Evolutionary conservation across 1,139 yeast species (phyloP).

Genomic region (Saccharomyces hybrid): DNA sequence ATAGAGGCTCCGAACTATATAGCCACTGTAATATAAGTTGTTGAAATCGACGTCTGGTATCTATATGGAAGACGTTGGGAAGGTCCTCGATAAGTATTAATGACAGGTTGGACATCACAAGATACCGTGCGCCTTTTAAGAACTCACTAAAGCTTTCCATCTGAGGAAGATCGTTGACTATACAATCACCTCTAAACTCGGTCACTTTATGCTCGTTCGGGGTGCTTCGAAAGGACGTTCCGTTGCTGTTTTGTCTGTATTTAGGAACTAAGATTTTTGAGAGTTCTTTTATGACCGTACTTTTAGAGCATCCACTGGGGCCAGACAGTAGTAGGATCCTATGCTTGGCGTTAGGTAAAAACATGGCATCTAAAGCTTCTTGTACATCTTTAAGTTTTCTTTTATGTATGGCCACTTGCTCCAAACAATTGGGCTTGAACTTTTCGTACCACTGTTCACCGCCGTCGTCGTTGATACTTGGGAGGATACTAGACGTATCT

Average conservation of each 20-base stretch:
- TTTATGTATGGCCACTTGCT: constrained; percentile 59
- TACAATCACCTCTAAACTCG: constrained; percentile 45
- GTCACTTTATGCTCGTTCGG: constrained; percentile 22
- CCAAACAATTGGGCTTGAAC: constrained; percentile 42
- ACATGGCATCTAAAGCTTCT: constrained; percentile 40
- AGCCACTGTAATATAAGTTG: constrained; percentile 52
- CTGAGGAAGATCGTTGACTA: constrained; percentile 35
- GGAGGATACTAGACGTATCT: background rate
- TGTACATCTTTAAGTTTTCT: constrained; percentile 53
- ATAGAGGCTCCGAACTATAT: constrained; percentile 29
- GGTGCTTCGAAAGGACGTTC: background rate
- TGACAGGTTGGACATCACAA: constrained; percentile 38
- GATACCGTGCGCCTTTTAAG: constrained; percentile 48
- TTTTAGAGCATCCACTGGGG: constrained; percentile 81
- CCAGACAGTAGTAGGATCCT: constrained; percentile 64
- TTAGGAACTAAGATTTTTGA: constrained; percentile 42
- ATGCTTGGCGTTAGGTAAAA: constrained; percentile 31
- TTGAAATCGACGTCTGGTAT: constrained; percentile 51
- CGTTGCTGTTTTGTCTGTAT: constrained; percentile 7
- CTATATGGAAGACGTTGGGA: constrained; percentile 67
- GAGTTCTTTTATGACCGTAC: constrained; percentile 51
- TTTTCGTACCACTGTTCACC: constrained; percentile 50
- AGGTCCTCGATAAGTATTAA: constrained; percentile 70
- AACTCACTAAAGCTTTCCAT: constrained; percentile 54
- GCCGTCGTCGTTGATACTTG: constrained; percentile 2